These are phyloP conservation scores for Pilatotrama ljubarskyi DNA, from an alignment of 768 basidiomycete genomes.

Conservation along the genomic window DNA sequence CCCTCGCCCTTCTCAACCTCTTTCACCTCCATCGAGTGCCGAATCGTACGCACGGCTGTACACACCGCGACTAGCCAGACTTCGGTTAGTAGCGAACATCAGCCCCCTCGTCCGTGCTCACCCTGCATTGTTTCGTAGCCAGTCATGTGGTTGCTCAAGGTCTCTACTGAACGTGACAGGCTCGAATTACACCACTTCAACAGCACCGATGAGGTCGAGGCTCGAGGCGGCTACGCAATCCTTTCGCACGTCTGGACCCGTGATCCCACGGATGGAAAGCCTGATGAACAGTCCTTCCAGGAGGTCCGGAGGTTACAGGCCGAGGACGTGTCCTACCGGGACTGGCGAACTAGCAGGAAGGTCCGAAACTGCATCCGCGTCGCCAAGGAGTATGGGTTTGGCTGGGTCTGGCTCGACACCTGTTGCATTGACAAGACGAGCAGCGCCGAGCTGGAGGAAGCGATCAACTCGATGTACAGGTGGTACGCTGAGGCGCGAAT, in stretches of 20 bases:
- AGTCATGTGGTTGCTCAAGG: slow-evolving; percentile 8
- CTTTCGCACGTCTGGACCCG: slow-evolving; percentile 1
- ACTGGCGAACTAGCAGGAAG: neutral
- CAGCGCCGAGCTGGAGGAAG: neutral
- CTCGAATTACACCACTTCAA: neutral
- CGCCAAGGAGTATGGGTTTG: neutral
- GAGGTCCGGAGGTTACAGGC: neutral
- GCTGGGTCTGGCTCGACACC: neutral
- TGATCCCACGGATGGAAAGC: neutral
- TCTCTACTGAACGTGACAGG: neutral
- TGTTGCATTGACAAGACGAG: slow-evolving; percentile 3
- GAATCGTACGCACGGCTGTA: no score
- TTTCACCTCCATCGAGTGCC: no score
- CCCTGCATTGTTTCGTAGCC: no score
- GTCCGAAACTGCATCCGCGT: neutral
- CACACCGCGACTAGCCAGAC: no score
- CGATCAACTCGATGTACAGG: neutral
- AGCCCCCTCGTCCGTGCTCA: no score
- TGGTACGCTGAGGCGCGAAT: neutral
- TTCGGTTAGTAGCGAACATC: no score
- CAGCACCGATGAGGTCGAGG: neutral
- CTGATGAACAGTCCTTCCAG: slow-evolving; percentile 5
- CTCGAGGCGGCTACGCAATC: slow-evolving; percentile 7
- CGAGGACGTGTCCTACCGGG: neutral
- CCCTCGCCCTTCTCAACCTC: no score